phyloP scores from a whole-genome alignment of 2,329 filamentous ascomycete species.

The Trichophyton schoenleinii region DNA sequence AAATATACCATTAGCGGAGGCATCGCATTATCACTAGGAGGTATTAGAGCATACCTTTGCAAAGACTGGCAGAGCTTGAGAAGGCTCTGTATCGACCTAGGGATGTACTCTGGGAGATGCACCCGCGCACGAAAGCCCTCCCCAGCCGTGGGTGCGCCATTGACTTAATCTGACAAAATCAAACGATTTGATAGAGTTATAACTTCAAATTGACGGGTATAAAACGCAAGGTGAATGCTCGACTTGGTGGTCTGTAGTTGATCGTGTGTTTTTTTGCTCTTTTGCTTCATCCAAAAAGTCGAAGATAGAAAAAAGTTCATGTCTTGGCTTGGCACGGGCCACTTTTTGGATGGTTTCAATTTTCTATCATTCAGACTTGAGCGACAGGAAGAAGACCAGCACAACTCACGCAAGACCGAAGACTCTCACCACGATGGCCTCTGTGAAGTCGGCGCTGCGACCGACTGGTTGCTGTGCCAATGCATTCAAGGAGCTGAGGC shows the following conservation, averaged over 20 bases:
- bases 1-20: not conserved
- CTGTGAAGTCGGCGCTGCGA: conserved; percentile 46
- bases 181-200: not conserved
- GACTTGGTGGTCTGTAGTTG: not conserved
- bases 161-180: not conserved
- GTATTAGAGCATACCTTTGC: conserved; percentile 20
- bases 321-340: conserved; percentile 9
- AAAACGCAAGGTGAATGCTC: not conserved
- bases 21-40: not conserved
- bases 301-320: conserved; percentile 14
- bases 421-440: conserved; percentile 38
- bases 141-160: conserved; percentile 31
- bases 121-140: conserved; percentile 28
- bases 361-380: not conserved
- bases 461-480: conserved; percentile 60
- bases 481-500: conserved; percentile 43
- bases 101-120: conserved; percentile 21
- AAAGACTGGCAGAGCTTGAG: conserved; percentile 22
- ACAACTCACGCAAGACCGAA: not conserved
- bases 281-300: conserved; percentile 6
- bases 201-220: not conserved
- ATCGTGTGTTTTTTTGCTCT: not conserved
- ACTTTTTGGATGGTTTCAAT: conserved; percentile 1
- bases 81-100: conserved; percentile 14
- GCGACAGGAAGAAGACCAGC: not conserved